Percentiles rank a stretch among this genome's conserved stretches.
Conservation (phyloP, 345 rosid species). For the Fremontodendron californicum region DNA sequence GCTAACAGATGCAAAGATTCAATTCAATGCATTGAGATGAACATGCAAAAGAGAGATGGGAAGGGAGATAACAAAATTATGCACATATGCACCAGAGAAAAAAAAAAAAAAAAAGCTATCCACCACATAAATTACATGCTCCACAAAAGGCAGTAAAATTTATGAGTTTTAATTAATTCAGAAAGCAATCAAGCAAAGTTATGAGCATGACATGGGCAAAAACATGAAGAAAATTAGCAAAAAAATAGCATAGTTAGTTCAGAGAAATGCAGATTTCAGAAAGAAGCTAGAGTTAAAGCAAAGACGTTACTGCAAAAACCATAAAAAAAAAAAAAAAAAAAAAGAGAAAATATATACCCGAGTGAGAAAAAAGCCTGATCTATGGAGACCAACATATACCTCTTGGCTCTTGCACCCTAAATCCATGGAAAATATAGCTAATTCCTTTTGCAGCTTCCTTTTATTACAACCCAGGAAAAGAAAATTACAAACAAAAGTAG, state of each 20-base stretch:
- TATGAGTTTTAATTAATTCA: background rate
- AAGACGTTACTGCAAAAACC: background rate
- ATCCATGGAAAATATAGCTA: conserved; percentile 19
- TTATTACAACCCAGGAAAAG: background rate
- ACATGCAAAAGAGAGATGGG: background rate
- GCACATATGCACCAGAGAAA: background rate
- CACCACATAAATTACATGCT: background rate
- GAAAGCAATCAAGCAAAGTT: background rate
- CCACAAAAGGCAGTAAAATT: background rate
- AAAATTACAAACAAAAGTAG: background rate
- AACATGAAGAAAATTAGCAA: background rate
- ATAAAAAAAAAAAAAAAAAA: background rate
- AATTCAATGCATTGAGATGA: background rate
- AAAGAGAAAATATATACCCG: conserved; percentile 14
- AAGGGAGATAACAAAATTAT: background rate
- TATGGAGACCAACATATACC: conserved; percentile 29
- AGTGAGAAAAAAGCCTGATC: conserved; percentile 8
- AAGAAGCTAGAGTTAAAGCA: background rate
- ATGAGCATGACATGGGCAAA: background rate
- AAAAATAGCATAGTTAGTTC: background rate
- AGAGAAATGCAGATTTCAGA: conserved; percentile 3
- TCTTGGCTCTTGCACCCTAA: conserved; percentile 33
- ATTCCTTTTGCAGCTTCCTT: conserved; percentile 11
- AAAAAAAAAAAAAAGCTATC: background rate
- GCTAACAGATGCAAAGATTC: background rate